Evolutionary conservation across 164 flowering plant genomes (phyloP), one percentile per base, ranked within the genome.

Genomic region (Vitis cinerea): DNA sequence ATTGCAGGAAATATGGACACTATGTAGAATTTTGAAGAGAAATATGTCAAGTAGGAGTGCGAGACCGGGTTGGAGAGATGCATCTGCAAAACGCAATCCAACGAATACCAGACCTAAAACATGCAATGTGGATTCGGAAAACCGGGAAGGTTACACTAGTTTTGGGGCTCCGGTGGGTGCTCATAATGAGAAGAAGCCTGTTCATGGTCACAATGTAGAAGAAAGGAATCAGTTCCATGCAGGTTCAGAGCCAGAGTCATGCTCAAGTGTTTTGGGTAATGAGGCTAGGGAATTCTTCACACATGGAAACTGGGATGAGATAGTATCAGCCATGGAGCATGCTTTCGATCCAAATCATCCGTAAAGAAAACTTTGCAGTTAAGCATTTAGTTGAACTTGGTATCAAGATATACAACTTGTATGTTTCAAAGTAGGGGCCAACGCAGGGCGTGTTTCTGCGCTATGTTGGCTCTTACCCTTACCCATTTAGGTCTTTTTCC

Each of bases 1-100:
- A 13, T 66, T 65, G 65, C 88, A 94, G 98, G 97, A 94, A 78
- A 85, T 92, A 10, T 92, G 97, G 98, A 94, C 97, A 1, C 73
- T 94, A n/a, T 94, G 97, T 65, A 77, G 98, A 70, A 88, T 94
- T 51, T 86, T 94, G 79, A 89, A 90, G 83, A 68, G 97, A 70
- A 85, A 64, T 37, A 72, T 65, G 51, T 69, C 85, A 1, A 61
- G 79, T 56, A 87, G 68, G 67, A 87, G 83, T 53, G 82, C 76
- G 64, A 65, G 74, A 56, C 80, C 87, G 50, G 84, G 81, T 62
- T 81, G 82, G 85, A 86, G 79, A 66, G 76, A 58, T 50, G 23
- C 47, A 14, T 12, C 82, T 1, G 64, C 50, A 1, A 75, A 58
- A 30, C 78, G 70, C 3, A 69, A 62, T 29, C 47, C 61, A 61